Conservation (phyloP, 371 early-diverging fungal genomes). For the Mortierella sp. region DNA sequence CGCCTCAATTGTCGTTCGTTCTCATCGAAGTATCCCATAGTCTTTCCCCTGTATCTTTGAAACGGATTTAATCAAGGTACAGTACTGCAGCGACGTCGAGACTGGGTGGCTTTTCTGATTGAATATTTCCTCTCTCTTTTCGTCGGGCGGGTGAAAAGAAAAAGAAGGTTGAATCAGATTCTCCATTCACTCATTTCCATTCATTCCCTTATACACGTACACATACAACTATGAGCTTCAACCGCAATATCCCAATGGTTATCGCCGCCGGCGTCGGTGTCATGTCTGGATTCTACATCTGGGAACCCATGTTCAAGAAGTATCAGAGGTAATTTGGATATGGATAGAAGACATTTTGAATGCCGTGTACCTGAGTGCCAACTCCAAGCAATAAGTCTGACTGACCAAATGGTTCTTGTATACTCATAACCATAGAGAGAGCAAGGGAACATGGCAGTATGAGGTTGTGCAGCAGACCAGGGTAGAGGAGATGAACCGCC, state of each 20-base stretch:
- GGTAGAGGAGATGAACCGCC: constrained; percentile 42
- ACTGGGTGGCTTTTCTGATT: background rate
- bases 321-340: constrained; percentile 39
- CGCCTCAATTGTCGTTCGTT: background rate
- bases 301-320: constrained; percentile 53
- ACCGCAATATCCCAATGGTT: constrained; percentile 43
- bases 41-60: background rate
- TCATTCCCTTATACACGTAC: background rate
- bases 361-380: no score
- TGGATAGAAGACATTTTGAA: background rate
- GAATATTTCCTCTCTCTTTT: background rate
- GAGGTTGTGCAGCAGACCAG: constrained; percentile 56
- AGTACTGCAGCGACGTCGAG: background rate
- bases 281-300: constrained; percentile 52
- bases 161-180: constrained; percentile 7
- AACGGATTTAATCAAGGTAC: background rate
- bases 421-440: constrained; percentile 23
- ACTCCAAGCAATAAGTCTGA: background rate
- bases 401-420: background rate
- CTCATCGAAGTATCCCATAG: no score
- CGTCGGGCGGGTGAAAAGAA: background rate
- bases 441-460: constrained; percentile 56
- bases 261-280: constrained; percentile 50
- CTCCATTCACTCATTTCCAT: background rate
- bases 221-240: constrained; percentile 20